Evolutionary conservation across 2,329 filamentous ascomycete species (phyloP).

Genomic region (Penicillium polonicum): DNA sequence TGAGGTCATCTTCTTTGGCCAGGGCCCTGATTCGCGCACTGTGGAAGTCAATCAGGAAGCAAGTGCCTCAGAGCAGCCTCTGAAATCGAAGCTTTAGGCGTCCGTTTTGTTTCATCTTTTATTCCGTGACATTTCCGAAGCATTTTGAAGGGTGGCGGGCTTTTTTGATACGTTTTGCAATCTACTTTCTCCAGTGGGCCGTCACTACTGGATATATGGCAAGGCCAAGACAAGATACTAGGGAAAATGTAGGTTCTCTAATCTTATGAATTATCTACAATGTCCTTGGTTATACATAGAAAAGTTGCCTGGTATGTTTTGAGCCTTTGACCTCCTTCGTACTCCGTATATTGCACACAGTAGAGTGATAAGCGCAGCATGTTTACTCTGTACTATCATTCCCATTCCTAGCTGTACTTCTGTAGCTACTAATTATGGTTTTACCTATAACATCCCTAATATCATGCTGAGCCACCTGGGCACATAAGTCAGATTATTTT

Average conservation of each 20-base stretch:
- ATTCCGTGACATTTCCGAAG: background rate
- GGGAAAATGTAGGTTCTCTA: background rate
- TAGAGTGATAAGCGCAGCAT: background rate
- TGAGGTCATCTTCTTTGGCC: slow-evolving; percentile 97
- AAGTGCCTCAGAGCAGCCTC: slow-evolving; percentile 58
- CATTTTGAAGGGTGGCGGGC: background rate
- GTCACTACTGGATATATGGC: background rate
- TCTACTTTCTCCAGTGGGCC: background rate
- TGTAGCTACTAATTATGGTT: no score
- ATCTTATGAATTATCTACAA: background rate
- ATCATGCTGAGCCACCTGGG: background rate
- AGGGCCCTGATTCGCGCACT: slow-evolving; percentile 71
- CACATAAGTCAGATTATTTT: background rate
- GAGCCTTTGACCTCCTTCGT: background rate
- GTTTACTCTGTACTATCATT: background rate
- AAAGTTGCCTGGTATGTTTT: background rate
- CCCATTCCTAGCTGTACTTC: background rate
- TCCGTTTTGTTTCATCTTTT: background rate
- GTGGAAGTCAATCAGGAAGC: slow-evolving; percentile 85
- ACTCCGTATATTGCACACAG: background rate
- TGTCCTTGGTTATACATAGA: background rate
- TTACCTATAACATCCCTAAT: background rate
- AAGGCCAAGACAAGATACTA: background rate
- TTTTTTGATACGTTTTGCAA: background rate
- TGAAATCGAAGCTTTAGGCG: slow-evolving; percentile 50